A percentile compares a stretch with the other conserved stretches of the same genome.
phyloP scores from a whole-genome alignment of 202 grass and related monocot genomes.

The Hordeum pubiflorum region DNA sequence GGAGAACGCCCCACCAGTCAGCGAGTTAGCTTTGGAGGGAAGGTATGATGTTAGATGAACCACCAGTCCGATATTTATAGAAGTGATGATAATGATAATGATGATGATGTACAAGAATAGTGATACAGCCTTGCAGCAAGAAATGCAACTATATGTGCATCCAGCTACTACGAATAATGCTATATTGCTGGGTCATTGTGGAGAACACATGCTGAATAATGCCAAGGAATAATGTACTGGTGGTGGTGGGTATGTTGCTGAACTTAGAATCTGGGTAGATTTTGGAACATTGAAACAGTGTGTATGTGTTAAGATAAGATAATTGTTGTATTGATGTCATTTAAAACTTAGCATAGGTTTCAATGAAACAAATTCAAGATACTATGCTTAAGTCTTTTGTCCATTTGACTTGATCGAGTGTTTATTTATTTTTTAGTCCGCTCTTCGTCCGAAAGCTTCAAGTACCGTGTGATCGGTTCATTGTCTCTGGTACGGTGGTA shows the following conservation, averaged over 20 bases:
- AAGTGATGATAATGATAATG: not conserved
- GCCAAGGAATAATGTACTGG: not conserved
- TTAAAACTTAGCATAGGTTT: not conserved
- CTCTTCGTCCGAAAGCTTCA: not conserved
- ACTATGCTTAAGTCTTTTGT: not conserved
- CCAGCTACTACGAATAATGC: not conserved
- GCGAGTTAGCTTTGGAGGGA: not conserved
- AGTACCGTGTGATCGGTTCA: not conserved
- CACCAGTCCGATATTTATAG: not conserved
- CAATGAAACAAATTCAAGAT: not conserved
- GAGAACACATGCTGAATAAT: not conserved
- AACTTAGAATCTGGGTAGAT: not conserved
- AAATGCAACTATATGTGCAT: not conserved
- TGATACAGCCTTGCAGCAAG: not conserved
- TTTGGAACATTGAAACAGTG: not conserved
- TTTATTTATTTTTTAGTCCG: not conserved
- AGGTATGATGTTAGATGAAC: not conserved
- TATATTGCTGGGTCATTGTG: not conserved
- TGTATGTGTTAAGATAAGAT: not conserved
- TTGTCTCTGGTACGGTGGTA: not conserved
- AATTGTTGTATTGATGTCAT: not conserved
- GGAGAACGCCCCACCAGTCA: not conserved
- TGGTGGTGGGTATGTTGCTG: constrained; percentile 2
- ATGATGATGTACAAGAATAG: not conserved
- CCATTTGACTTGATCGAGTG: not conserved